These are phyloP conservation scores for Dactylellina parvicollis DNA, from an alignment of 2,329 filamentous ascomycete species.

Conservation along the genomic window DNA sequence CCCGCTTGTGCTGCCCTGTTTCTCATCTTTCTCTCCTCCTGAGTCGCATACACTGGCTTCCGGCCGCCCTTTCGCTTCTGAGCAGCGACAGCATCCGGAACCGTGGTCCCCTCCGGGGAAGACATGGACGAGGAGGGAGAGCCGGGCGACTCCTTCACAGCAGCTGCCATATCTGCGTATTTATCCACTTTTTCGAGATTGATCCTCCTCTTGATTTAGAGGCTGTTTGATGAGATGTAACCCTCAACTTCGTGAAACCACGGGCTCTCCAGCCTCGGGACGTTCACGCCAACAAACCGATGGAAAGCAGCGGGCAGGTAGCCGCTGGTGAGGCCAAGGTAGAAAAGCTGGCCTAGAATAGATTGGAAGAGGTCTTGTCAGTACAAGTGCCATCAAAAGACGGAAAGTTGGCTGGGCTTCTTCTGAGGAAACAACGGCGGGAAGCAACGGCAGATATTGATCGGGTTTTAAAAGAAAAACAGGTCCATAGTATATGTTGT, in stretches of 20 bases:
- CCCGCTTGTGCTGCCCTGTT: slow-evolving; percentile 95
- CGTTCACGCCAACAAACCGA: slow-evolving; percentile 38
- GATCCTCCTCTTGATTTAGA: slow-evolving; percentile 46
- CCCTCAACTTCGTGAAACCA: slow-evolving; percentile 32
- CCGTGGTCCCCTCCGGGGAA: slow-evolving; percentile 57
- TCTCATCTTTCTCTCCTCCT: slow-evolving; percentile 96
- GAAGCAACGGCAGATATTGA: neutral
- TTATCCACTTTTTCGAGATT: slow-evolving; percentile 6
- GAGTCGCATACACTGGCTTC: slow-evolving; percentile 98
- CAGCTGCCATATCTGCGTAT: slow-evolving; percentile 55
- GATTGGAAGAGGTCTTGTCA: slow-evolving; percentile 10
- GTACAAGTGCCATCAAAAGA: slow-evolving; percentile 26
- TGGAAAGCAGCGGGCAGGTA: slow-evolving; percentile 25
- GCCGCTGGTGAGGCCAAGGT: slow-evolving; percentile 34
- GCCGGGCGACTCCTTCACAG: slow-evolving; percentile 58
- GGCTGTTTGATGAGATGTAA: slow-evolving; percentile 34
- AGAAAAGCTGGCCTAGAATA: slow-evolving; percentile 31
- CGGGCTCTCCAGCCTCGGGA: slow-evolving; percentile 46
- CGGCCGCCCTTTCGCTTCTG: slow-evolving; percentile 97
- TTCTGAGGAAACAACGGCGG: neutral
- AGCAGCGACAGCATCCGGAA: slow-evolving; percentile 53
- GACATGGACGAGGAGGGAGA: slow-evolving; percentile 58
- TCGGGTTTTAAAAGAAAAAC: too few species aligned
- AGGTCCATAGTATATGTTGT: slow-evolving; percentile 1
- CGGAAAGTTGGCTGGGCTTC: neutral